Conservation (phyloP, 306 rosid species). For the Fagus sylvatica region DNA sequence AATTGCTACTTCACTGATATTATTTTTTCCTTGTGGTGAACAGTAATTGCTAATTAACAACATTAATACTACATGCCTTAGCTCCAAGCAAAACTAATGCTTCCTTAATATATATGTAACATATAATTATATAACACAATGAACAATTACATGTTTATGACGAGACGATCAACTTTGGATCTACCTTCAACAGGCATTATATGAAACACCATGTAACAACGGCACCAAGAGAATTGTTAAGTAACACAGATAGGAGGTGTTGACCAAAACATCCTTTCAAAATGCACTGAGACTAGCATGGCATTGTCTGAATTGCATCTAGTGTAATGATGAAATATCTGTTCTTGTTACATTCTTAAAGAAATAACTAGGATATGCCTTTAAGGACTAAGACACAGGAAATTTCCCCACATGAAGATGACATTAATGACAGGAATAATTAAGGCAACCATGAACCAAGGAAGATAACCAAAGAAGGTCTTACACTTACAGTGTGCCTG, state of each 20-base stretch:
- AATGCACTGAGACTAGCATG: not conserved
- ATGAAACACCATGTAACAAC: not conserved
- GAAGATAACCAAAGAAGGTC: not conserved
- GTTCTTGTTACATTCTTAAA: not conserved
- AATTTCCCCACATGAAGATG: not conserved
- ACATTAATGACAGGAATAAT: not conserved
- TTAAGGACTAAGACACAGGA: not conserved
- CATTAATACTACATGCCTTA: not conserved
- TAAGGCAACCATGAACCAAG: not conserved
- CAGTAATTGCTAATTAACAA: not conserved
- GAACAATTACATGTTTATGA: not conserved
- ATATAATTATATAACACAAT: not conserved
- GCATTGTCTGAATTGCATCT: not conserved
- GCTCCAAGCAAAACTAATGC: not conserved
- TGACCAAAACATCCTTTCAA: not conserved
- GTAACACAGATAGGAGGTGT: not conserved
- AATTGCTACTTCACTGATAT: not conserved
- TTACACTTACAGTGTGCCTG: slow-evolving; percentile 40
- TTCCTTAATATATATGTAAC: not conserved
- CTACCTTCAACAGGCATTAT: not conserved
- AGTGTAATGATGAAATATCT: no score
- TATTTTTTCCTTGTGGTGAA: not conserved
- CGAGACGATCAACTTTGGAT: not conserved
- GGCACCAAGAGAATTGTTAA: not conserved
- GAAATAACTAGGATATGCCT: not conserved